Evolutionary conservation across 192 early-diverging fungal species (phyloP), one percentile per base, ranked within the genome.

Genomic region (Gamsiella multidivaricata): DNA sequence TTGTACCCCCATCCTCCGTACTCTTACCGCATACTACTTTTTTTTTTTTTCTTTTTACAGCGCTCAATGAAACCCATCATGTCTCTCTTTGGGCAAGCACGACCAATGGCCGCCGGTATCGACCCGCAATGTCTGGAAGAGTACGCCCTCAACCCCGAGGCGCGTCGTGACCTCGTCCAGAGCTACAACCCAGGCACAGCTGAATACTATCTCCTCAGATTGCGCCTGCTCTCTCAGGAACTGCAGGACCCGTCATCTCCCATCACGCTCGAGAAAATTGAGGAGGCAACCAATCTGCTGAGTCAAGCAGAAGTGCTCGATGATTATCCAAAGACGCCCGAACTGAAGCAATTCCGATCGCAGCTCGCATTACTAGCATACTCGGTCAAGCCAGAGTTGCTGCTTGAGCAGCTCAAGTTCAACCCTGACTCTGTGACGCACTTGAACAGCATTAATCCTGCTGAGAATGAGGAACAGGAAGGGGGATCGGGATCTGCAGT

Each of bases 361-460:
- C 74, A 78, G 14, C 43, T 78, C 15, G 74, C 74, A 5, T n/a
- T 78, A 9, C 54, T 69, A 7, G 65, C 39, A 1, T 78, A 57
- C 52, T 10, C 23, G 26, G 34, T 78, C 29, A 36, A 78, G 9
- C 74, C 65, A 2, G 60, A 78, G 12, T 36, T 53, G 12, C 25
- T 78, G 17, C 14, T 42, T 12, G 69, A 63, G 28, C 29, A 69
- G 17, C 20, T 78, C 20, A 36, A 22, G 3, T 64, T 69, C 41
- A 64, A 59, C 23, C 45, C 65, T 5, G 34, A 43, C 39, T 51
- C 59, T 7, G 41, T 78, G 11, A 64, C 54, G 0, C 54, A 52
- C 9, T 7, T 65, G 28, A 62, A 59, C 28, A 46, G 7, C 43
- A 15, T 1, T 41, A 22, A 0, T 9, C 39, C 12, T 39, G 7